Evolutionary conservation across 495 filamentous ascomycete genomes (phyloP), one percentile per base, ranked within the genome.

Genomic region (Penicillium desertorum): DNA sequence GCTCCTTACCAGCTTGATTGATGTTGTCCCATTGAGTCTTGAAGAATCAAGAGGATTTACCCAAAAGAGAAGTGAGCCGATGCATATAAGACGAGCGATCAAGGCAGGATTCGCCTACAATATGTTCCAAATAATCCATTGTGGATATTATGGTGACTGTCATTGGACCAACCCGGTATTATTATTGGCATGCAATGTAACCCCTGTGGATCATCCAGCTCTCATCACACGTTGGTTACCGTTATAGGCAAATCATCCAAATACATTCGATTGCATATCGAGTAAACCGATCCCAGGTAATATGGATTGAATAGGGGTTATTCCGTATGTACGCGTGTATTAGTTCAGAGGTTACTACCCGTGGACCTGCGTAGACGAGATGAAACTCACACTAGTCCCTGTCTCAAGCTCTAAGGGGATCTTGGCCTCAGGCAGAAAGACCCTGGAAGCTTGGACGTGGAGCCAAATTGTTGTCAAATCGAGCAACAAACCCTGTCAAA

Each of bases 161-260:
- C 12, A 36, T 36, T 36, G 34, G 34, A 5, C 16, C 34, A 14
- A 16, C 16, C 5, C 22, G 22, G 22, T 22, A 23, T 23, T 23
- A 23, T 23, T 23, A 36, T n/a, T 36, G 5, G 7, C 34, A 16
- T 16, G 34, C 5, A 16, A 36, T 36, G 14, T 36, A 12, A 12
- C 34, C 34, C 34, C 34, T 36, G 14, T 36, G 5, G 34, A 36
- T 36, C 34, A 36, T 36, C 4, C 5, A 16, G 4, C 14, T 16
- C 14, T 7, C 14, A 14, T 12, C 34, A 36, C 14, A 14, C 0
- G 14, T 16, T 16, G 34, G 14, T 16, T 44, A 44, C 50, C 22
- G 3, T 32, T 53, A 14, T 53, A 53, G 25, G 50, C 14, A 53
- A 53, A 9, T 53, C 39, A 53, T 43, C 14, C 19, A 5, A 12